These are phyloP conservation scores for Oidiodendron maius DNA, from an alignment of 495 filamentous ascomycete species.

Conservation along the genomic window DNA sequence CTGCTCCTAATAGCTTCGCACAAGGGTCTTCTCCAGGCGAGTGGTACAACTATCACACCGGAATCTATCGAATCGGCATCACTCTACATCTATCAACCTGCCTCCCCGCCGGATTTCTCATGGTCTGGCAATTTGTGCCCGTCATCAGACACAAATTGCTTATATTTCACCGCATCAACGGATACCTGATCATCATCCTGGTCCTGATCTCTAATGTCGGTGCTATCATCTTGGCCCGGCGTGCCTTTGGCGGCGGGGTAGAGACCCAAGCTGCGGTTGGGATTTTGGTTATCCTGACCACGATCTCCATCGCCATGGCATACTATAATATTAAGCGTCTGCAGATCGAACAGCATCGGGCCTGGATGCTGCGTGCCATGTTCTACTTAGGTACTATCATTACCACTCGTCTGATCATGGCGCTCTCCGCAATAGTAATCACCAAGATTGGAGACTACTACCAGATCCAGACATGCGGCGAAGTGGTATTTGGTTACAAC, in stretches of 20 bases:
- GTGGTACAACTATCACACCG: conserved; percentile 38
- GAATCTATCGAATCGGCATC: conserved; percentile 36
- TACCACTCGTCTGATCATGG: conserved; percentile 37
- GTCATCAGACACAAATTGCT: conserved; percentile 39
- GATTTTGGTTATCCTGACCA: conserved; percentile 30
- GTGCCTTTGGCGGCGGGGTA: conserved; percentile 38
- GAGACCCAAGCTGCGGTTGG: conserved; percentile 32
- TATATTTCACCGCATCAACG: conserved; percentile 45
- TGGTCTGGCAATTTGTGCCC: conserved; percentile 45
- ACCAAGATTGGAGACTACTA: conserved; percentile 28
- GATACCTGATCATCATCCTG: conserved; percentile 40
- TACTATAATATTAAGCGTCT: conserved; percentile 44
- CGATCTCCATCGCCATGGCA: conserved; percentile 28
- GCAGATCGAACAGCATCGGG: conserved; percentile 50
- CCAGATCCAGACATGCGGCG: conserved; percentile 32
- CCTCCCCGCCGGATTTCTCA: conserved; percentile 40
- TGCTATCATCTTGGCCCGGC: conserved; percentile 37
- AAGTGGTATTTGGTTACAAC: conserved; percentile 26
- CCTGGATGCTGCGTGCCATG: conserved; percentile 49
- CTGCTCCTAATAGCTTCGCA: conserved; percentile 1
- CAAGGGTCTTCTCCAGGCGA: conserved; percentile 35
- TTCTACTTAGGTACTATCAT: conserved; percentile 41
- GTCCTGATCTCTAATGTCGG: conserved; percentile 30
- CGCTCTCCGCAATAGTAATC: conserved; percentile 28
- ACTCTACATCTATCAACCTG: conserved; percentile 38